Base-by-base conservation (phyloP, 1,284 basidiomycete species). In the Pseudozyma thailandica region DNA sequence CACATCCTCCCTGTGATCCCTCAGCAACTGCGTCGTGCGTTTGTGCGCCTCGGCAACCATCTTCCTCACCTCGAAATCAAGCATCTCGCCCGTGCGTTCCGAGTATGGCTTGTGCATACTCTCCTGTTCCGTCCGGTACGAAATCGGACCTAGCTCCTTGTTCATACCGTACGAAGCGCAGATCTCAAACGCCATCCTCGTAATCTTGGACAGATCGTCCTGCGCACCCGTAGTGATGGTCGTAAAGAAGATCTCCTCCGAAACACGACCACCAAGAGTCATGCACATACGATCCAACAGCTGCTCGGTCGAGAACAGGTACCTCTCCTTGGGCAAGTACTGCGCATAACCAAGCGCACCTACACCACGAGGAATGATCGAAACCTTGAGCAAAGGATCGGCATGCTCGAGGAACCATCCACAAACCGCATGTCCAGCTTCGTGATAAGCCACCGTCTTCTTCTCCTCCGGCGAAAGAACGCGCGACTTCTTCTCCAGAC, bases 381-480 rank as follows among this genome's bases (percentile, higher is more conserved):
- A 97, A 54, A 99, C 95, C 86, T 98, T 98, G 73, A 98, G 88
- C 49, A 98, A 85, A 35, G 96, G 96, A 84, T 98, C 94, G 52
- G 95, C 95, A 75, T 95, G 92, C 85, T 98, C 93, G 73, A 98
- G 84, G 87, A 93, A 98, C 95, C 96, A 98, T 18, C 95, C 95
- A 80, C 93, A 95, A 47, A 98, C 90, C 23, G 96, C 95, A 84
- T 99, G 95, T 1, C 95, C 96, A 30, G 96, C 96, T 86, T 99
- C 96, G 83, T 98, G 96, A 84, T 98, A 98, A 3, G 96, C 96
- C 30, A 98, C 95, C 0, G 92, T 98, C 86, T 90, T 94, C 90
- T 99, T 99, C 88, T 99, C 96, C 75, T 97, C 92, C 37, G 90
- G 88, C 77, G 91, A 94, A 46, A 98, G 86, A 37, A 98, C 91